Evolutionary conservation across 2,329 filamentous ascomycete genomes (phyloP), one percentile per base, ranked within the genome.

Genomic region (Penicillium paneum): DNA sequence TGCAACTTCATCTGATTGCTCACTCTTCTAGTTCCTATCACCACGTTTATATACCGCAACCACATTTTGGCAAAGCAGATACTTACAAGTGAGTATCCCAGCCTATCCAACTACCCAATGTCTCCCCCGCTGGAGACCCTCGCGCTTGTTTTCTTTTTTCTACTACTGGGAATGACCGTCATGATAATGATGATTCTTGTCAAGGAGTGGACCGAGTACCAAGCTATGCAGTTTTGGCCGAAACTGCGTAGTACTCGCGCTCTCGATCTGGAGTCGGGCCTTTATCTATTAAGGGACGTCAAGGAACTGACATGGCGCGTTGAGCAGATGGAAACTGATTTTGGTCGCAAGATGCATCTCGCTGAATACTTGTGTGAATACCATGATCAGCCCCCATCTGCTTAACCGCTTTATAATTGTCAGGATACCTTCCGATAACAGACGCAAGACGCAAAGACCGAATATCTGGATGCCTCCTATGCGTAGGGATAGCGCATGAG

Each of bases 181-280:
- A 32, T 50, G 46, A 21, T 44, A n/a, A 36, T 44, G 26, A 50
- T 50, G 38, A 39, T 54, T 32, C 39, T 54, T 39, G 52, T 44
- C 19, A 50, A 54, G 28, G 45, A 54, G 52, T 54, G 52, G 52
- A 44, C 46, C 8, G 46, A 54, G 46, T 49, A 44, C 17, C 15
- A 32, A 38, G 39, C 46, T 44, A 28, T n/a, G 26, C 52, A 44
- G 13, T 38, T 54, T 19, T 54, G 52, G 52, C 52, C 52, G 52
- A 38, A 50, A 42, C 46, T 39, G 46, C 38, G 39, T 39, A 43
- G 39, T 12, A 24, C 46, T 44, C 38, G 34, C 39, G 19, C 52
- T 39, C 39, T 39, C 24, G 52, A 54, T 38, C 46, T 54, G 32
- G 52, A 54, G 13, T 49, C 40, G 39, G 39, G 46, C 39, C 11